phyloP scores from a whole-genome alignment of 805 yeast species.

The Metschnikowia bowlesiae region DNA sequence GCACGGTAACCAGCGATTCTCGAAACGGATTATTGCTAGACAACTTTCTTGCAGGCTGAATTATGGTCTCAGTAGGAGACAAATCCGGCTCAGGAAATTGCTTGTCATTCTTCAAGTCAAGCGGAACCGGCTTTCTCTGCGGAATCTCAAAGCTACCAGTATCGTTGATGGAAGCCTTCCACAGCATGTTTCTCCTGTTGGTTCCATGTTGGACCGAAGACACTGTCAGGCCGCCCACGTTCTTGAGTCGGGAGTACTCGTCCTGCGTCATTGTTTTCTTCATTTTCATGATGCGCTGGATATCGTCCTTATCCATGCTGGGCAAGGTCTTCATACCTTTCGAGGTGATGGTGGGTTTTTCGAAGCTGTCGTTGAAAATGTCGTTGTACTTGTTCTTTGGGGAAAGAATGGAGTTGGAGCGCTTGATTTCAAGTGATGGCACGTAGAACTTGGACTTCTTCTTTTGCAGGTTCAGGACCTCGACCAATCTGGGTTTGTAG shows the following conservation, averaged over 20 bases:
- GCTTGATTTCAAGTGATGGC: slow-evolving; percentile 40
- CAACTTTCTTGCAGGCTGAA: not conserved
- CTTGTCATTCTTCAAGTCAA: not conserved
- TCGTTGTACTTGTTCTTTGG: slow-evolving; percentile 39
- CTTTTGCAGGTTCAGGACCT: not conserved
- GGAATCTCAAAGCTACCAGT: slow-evolving; percentile 8
- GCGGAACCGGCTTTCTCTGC: not conserved
- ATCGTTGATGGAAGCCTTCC: slow-evolving; percentile 14
- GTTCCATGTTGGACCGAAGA: slow-evolving; percentile 16
- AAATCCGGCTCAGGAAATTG: not conserved
- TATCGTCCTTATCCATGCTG: slow-evolving; percentile 45
- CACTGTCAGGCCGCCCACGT: slow-evolving; percentile 19
- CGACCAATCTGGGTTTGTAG: not conserved
- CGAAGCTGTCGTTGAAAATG: slow-evolving; percentile 28
- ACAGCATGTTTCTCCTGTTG: slow-evolving; percentile 9
- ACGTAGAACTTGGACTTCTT: slow-evolving; percentile 33
- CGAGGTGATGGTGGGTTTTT: slow-evolving; percentile 37
- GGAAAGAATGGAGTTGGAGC: slow-evolving; percentile 30
- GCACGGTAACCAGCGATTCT: not conserved
- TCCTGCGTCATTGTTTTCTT: slow-evolving; percentile 38
- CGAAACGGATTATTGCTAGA: slow-evolving; percentile 4
- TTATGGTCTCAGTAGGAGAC: not conserved
- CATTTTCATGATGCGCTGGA: slow-evolving; percentile 31
- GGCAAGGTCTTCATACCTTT: slow-evolving; percentile 47
- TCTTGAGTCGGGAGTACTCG: slow-evolving; percentile 34